Base-by-base conservation (phyloP, 495 filamentous ascomycete genomes). In the Thozetella sp. region DNA sequence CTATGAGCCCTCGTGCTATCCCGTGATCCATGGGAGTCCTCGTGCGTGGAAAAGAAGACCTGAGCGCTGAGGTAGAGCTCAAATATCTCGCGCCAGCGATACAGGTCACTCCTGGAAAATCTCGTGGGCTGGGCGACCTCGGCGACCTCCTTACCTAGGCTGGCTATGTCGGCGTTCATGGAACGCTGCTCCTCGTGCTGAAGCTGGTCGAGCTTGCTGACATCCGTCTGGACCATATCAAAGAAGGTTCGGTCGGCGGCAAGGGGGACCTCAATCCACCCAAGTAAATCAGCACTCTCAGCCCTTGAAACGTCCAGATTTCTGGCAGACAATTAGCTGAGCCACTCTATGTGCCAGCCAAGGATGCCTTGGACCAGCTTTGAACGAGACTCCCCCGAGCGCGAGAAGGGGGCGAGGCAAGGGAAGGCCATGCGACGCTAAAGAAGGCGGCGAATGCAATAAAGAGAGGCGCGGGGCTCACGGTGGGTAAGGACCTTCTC, bases 1-100 rank as follows among this genome's bases (percentile, higher is more conserved):
- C 78, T 76, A 25, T 77, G 67, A 10, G 85, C 87, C 23, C 76
- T 75, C 19, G 76, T 68, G 56, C 79, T 83, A 23, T 75, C 81
- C 26, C 88, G 78, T 22, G 79, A 76, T 6, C 87, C 84, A 45
- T 85, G 83, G 60, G 86, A 80, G 19, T 62, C 66, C 61, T 92
- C 89, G 15, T 74, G 76, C 0, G 82, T 86, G 0, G 88, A 89
- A 73, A 92, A 92, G 73, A 93, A 93, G 10, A 92, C 76, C n/a
- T 83, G 75, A 6, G 81, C 83, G 30, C 91, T 84, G 23, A 88
- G 68, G 61, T 93, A 93, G 1, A 90, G 67, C 45, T 87, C 82
- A 62, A 93, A 91, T 46, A 93, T 86, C 58, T 86, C 80, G 45
- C 90, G 85, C 90, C 90, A 93, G 25, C 79, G 77, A 54, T 86